Base-by-base conservation (phyloP, 805 yeast genomes). In the Sugiyamaella smithiae region DNA sequence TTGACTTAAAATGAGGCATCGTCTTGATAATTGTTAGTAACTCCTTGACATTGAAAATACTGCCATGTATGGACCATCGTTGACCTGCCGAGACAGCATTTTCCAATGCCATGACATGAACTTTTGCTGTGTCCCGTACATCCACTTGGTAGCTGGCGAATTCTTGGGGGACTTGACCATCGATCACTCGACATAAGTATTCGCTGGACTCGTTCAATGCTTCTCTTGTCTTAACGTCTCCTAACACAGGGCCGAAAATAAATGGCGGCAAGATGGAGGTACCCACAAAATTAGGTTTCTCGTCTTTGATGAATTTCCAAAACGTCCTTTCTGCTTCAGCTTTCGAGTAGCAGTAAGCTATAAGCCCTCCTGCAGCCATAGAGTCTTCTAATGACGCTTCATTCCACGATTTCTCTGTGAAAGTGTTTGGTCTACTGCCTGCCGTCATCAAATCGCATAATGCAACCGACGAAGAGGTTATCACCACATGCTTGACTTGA, bases 61-160 rank as follows among this genome's bases (percentile, higher is more conserved):
- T 12, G 26, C 23, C 12, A n/a, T 37, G 25, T 24, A 48, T 25
- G 14, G 38, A 29, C 51, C 51, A 51, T 26, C 55, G 32, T 43
- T 45, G 22, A 4, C 50, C 56, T 17, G 36, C 54, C 4, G 63
- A 45, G 12, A 49, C 51, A 8, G 52, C 25, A 62, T 64, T 46
- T 63, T 73, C 74, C 49, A 78, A 67, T 3, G 84, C 81, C 14
- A 60, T 54, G 9, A 79, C 58, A 59, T 82, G 88, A 5, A 82
- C 80, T 45, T 59, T 59, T 5, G 86, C 84, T 35, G 78, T 83
- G 57, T 82, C 86, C 57, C 85, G 71, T 3, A 81, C 85, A 61
- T 82, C 85, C 31, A 76, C 68, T 40, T 60, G 70, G 12, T 61
- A 16, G n/a, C 32, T 17, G 12, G 29, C 42, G 23, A n/a, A 38